Evolutionary conservation across 2,329 filamentous ascomycete species (phyloP).

Genomic region (Blastomyces silverae): DNA sequence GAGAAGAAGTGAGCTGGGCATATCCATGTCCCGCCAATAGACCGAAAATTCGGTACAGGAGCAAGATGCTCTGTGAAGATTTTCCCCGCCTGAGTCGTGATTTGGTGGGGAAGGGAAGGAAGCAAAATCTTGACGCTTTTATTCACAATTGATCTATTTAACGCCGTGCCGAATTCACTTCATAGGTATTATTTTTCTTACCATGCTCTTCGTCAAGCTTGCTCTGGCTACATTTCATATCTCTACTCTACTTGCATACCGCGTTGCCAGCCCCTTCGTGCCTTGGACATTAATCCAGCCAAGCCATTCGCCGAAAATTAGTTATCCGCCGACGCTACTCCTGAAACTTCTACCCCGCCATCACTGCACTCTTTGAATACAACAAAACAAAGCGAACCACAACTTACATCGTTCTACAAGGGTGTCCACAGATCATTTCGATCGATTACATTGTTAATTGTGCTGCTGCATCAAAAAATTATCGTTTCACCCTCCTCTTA

Average conservation of each 20-base stretch:
- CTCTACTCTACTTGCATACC: not conserved
- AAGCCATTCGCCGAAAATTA: not conserved
- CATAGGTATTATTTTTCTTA: not conserved
- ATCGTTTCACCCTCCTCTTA: not conserved
- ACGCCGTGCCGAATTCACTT: not conserved
- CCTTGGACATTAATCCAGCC: not conserved
- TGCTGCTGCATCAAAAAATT: not conserved
- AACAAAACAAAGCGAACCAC: not conserved
- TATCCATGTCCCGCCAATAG: not conserved
- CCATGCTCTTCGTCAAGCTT: not conserved
- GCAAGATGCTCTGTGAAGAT: not conserved
- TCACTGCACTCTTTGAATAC: not conserved
- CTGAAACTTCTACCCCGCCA: conserved; percentile 7
- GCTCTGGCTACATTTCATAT: not conserved
- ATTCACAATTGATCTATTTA: not conserved
- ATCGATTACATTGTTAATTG: not conserved
- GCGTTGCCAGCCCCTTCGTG: not conserved
- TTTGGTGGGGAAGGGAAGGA: not conserved
- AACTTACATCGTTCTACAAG: not conserved
- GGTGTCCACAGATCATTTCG: not conserved
- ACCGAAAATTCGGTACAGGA: not conserved
- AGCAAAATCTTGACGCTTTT: not conserved
- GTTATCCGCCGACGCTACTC: not conserved
- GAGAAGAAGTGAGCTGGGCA: not conserved
- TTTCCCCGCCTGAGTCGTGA: not conserved